phyloP scores from a whole-genome alignment of 176 grass and related monocot species.

The Alloteropsis semialata region DNA sequence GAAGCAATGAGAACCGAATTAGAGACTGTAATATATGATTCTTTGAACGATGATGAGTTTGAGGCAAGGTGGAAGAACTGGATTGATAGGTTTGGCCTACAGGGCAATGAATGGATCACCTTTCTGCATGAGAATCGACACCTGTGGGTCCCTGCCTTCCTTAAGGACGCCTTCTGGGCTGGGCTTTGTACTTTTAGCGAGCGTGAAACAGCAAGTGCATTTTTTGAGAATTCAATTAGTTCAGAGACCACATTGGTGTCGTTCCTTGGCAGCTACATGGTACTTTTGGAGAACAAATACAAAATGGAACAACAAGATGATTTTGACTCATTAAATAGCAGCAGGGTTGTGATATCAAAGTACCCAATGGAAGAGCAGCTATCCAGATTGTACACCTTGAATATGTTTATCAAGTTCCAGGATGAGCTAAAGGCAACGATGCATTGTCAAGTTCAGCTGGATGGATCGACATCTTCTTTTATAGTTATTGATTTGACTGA shows the following conservation, averaged over 20 bases:
- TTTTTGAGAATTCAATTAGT: slow-evolving; percentile 54
- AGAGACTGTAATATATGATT: slow-evolving; percentile 48
- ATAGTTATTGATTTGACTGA: slow-evolving; percentile 56
- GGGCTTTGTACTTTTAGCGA: slow-evolving; percentile 49
- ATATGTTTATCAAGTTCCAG: slow-evolving; percentile 71
- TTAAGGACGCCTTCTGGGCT: slow-evolving; percentile 73
- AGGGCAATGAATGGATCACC: slow-evolving; percentile 56
- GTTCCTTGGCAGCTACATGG: slow-evolving; percentile 53
- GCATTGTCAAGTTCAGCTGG: slow-evolving; percentile 52
- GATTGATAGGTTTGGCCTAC: slow-evolving; percentile 45
- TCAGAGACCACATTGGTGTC: slow-evolving; percentile 49
- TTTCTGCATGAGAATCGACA: slow-evolving; percentile 68
- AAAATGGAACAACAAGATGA: slow-evolving; percentile 61
- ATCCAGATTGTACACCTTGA: slow-evolving; percentile 64
- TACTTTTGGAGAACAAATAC: slow-evolving; percentile 53
- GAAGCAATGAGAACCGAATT: slow-evolving; percentile 44
- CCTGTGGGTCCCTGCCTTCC: slow-evolving; percentile 64
- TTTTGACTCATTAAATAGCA: slow-evolving; percentile 51
- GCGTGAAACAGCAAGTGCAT: slow-evolving; percentile 35
- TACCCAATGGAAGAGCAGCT: slow-evolving; percentile 70
- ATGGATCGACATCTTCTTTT: slow-evolving; percentile 53
- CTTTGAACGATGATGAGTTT: slow-evolving; percentile 60
- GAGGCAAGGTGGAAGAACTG: slow-evolving; percentile 61
- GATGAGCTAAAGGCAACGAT: slow-evolving; percentile 60
- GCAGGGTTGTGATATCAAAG: slow-evolving; percentile 49